Percentiles rank a stretch among this genome's conserved stretches.
Evolutionary conservation across 2,329 filamentous ascomycete species (phyloP).

Genomic region (Ascosphaera aggregata): DNA sequence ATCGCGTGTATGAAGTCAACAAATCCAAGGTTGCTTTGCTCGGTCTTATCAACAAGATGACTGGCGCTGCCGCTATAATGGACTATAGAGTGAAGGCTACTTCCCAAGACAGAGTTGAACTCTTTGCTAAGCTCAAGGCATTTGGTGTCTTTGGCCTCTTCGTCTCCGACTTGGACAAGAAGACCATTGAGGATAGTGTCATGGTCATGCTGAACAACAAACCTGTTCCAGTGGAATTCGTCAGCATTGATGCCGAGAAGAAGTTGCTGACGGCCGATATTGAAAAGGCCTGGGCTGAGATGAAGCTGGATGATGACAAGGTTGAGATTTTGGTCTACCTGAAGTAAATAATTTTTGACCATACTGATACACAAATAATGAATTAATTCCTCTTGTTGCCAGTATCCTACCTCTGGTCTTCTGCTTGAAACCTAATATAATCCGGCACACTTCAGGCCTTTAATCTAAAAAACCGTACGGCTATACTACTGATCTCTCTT

Average conservation of each 20-base stretch:
- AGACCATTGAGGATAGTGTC: conserved; percentile 40
- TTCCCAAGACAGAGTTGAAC: conserved; percentile 34
- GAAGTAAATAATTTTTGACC: too few species aligned
- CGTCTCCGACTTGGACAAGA: conserved; percentile 41
- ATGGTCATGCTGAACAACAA: conserved; percentile 52
- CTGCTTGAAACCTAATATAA: too few species aligned
- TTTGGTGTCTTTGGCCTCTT: conserved; percentile 51
- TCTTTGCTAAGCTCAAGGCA: conserved; percentile 54
- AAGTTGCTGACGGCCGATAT: not conserved
- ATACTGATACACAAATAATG: too few species aligned
- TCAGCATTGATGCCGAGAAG: not conserved
- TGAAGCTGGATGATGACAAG: not conserved
- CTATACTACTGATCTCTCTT: too few species aligned
- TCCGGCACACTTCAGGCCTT: too few species aligned
- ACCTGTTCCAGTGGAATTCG: conserved; percentile 30
- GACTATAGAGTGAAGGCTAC: conserved; percentile 34
- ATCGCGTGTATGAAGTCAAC: conserved; percentile 36
- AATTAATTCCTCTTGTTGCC: too few species aligned
- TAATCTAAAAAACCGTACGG: too few species aligned
- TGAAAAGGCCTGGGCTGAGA: conserved; percentile 1
- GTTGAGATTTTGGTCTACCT: not conserved
- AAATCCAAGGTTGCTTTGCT: conserved; percentile 36
- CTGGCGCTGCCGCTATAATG: conserved; percentile 55
- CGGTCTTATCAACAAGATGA: conserved; percentile 73
- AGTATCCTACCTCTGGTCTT: too few species aligned